These are phyloP conservation scores for Neonectria ditissima DNA, from an alignment of 2,329 filamentous ascomycete species.

Conservation along the genomic window DNA sequence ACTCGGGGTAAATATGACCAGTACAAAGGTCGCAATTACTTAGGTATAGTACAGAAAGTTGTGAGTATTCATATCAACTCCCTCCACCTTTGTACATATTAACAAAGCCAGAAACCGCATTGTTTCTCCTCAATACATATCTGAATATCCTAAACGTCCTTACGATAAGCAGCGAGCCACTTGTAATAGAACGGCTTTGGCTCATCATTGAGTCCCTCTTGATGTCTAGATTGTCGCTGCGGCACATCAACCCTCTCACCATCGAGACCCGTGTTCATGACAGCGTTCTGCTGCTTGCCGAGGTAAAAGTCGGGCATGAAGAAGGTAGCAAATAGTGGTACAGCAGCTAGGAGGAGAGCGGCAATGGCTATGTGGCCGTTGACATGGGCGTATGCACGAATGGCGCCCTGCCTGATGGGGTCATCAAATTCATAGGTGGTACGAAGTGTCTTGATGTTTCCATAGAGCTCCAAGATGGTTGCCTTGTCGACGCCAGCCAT, in stretches of 20 bases:
- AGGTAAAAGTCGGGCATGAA: slow-evolving; percentile 57
- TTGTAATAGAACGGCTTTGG: slow-evolving; percentile 21
- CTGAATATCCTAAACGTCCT: slow-evolving; percentile 8
- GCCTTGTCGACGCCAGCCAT: slow-evolving; percentile 41
- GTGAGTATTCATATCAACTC: too few species aligned
- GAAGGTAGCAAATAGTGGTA: slow-evolving; percentile 51
- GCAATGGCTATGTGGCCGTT: slow-evolving; percentile 52
- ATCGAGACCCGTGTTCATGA: slow-evolving; percentile 49
- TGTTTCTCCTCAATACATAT: too few species aligned
- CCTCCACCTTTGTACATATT: too few species aligned
- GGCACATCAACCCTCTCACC: slow-evolving; percentile 45
- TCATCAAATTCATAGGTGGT: slow-evolving; percentile 48
- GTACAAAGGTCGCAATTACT: too few species aligned
- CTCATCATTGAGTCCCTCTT: slow-evolving; percentile 1
- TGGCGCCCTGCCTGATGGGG: slow-evolving; percentile 52
- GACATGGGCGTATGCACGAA: slow-evolving; percentile 50
- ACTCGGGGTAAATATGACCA: too few species aligned
- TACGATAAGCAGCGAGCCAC: slow-evolving; percentile 23
- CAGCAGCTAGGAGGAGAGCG: slow-evolving; percentile 45
- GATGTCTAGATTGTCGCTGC: neutral
- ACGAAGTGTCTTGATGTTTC: slow-evolving; percentile 50
- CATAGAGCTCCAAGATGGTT: slow-evolving; percentile 48
- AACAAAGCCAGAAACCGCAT: too few species aligned
- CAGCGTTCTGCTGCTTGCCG: slow-evolving; percentile 51
- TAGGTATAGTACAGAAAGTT: too few species aligned